Evolutionary conservation across 2,329 filamentous ascomycete species (phyloP).

Genomic region (Beauveria asiatica): DNA sequence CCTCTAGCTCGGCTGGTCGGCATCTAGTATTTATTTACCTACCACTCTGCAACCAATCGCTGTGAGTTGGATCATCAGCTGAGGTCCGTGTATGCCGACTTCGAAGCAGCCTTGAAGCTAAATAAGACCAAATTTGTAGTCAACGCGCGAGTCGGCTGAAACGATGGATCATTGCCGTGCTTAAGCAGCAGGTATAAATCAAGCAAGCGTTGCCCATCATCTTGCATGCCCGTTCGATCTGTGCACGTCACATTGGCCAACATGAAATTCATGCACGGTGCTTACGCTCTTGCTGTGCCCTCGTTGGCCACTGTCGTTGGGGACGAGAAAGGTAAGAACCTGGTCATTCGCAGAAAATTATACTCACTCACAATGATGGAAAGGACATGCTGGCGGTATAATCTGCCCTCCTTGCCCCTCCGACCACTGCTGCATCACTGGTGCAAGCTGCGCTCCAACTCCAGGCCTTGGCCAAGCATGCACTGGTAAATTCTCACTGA

Average conservation of each 20-base stretch:
- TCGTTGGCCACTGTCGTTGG: background rate
- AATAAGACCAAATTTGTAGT: background rate
- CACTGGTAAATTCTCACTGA: background rate
- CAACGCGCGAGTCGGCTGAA: background rate
- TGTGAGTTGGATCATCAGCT: background rate
- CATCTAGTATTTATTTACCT: background rate
- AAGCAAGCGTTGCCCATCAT: background rate
- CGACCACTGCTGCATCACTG: background rate
- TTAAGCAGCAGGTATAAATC: background rate
- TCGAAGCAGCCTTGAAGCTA: background rate
- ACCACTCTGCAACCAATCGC: background rate
- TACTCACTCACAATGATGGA: background rate
- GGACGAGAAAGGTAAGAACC: background rate
- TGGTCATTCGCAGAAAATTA: background rate
- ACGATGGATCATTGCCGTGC: background rate
- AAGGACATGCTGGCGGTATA: background rate
- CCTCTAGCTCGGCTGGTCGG: background rate
- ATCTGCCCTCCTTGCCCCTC: background rate
- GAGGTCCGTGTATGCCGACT: constrained; percentile 3
- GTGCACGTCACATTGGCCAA: background rate
- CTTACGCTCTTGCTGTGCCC: background rate
- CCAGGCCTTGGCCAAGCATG: background rate
- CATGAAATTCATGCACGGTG: background rate
- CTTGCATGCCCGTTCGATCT: too few species aligned
- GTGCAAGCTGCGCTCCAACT: background rate